Evolutionary conservation across 192 early-diverging fungal genomes (phyloP), one percentile per base, ranked within the genome.

Genomic region (Backusella tuberculispora): DNA sequence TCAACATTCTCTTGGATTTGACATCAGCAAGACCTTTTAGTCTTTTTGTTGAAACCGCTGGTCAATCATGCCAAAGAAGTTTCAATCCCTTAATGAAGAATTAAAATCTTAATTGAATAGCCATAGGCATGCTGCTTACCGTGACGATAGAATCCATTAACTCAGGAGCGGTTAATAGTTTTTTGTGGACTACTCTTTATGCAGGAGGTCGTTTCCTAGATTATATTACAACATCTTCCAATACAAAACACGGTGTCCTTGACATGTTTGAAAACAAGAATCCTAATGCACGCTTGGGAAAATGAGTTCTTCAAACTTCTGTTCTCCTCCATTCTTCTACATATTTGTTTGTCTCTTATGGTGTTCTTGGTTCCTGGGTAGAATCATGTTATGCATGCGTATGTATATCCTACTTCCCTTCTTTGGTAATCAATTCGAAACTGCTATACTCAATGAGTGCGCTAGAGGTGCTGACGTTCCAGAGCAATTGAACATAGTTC

Each of bases 341-440:
- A 6, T 29, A 34, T 26, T 0, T 78, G n/a, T 84, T 82, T 48
- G 14, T 84, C 6, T 75, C 74, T 5, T 74, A 84, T 5, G 71
- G 74, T 1, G 83, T 76, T 17, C n/a, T 44, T 6, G 67, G 44
- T 34, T 34, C 29, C 29, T 34, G 29, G 29, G 29, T 34, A 34
- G 29, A 34, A 34, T 34, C 29, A 34, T 29, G 81, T 5, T 81
- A 72, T 67, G 42, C 53, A 21, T 67, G 74, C 14, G 73, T 45
- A 14, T 77, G 63, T 1, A 66, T 81, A 12, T 84, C 3, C n/a
- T 74, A 13, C 71, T 72, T 19, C 83, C 79, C 14, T 78, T 78
- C 19, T 73, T 72, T 56, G 72, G 72, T 8, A 76, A 78, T 46
- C 76, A 84, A 29, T 66, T 66, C 8, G 8, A 7, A 8, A 84